phyloP scores from a whole-genome alignment of 768 basidiomycete species.

The Podaxis sp. region DNA sequence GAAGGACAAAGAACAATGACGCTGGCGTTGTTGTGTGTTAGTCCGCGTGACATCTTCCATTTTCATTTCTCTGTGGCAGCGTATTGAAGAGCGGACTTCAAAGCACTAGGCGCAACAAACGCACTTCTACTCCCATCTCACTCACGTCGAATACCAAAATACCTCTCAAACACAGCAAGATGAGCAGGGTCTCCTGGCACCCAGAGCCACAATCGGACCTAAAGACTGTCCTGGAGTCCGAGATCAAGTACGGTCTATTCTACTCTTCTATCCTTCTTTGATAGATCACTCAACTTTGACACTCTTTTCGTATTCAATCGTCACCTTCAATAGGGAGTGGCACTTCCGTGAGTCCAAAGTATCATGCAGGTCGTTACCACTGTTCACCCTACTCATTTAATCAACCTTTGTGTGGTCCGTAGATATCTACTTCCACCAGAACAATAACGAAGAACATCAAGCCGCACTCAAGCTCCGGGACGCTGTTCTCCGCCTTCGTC shows the following conservation, averaged over 20 bases:
- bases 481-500: slow-evolving; percentile 65
- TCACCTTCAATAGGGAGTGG: slow-evolving; percentile 56
- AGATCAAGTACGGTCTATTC: slow-evolving; percentile 53
- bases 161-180: neutral
- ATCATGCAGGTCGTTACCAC: too few species aligned
- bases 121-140: neutral
- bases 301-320: neutral
- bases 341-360: slow-evolving; percentile 60
- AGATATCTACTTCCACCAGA: slow-evolving; percentile 83
- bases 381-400: too few species aligned
- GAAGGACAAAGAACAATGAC: neutral
- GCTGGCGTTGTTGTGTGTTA: neutral
- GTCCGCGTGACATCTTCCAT: neutral
- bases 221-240: slow-evolving; percentile 52
- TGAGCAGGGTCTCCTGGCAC: neutral
- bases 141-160: neutral
- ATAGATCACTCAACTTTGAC: neutral
- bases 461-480: slow-evolving; percentile 69
- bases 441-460: slow-evolving; percentile 57
- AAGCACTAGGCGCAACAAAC: neutral
- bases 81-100: neutral
- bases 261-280: neutral
- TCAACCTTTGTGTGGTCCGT: neutral
- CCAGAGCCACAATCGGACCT: slow-evolving; percentile 40
- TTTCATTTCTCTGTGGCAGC: neutral